These are phyloP conservation scores for Starmerella scarabaei DNA, from an alignment of 805 yeast species.

Conservation along the genomic window DNA sequence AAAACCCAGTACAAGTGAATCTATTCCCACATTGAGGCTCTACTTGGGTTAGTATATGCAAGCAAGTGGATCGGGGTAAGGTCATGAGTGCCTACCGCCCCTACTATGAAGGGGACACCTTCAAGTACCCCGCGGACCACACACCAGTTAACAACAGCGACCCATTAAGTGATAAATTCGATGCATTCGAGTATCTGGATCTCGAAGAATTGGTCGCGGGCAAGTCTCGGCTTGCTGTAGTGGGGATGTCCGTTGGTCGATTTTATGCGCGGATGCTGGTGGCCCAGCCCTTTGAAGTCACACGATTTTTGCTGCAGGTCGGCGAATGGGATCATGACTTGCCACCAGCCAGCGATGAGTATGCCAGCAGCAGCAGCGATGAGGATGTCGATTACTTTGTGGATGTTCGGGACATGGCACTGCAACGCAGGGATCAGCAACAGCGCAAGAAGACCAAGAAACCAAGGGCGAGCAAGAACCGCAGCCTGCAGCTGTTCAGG, in stretches of 20 bases:
- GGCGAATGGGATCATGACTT: slow-evolving; percentile 33
- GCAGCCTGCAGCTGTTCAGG: slow-evolving; percentile 10
- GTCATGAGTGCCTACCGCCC: slow-evolving; percentile 35
- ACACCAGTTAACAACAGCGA: slow-evolving; percentile 9
- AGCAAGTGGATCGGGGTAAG: background rate
- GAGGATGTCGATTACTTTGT: slow-evolving; percentile 34
- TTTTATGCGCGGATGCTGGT: slow-evolving; percentile 57
- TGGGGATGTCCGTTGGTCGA: slow-evolving; percentile 48
- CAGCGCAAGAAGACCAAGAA: background rate
- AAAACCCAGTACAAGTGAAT: too few relatives aligned
- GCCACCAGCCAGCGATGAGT: slow-evolving; percentile 17
- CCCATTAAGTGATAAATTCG: slow-evolving; percentile 13
- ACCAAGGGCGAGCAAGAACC: slow-evolving; percentile 9
- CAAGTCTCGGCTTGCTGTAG: slow-evolving; percentile 42
- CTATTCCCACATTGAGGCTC: too few relatives aligned
- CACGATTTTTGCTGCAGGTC: slow-evolving; percentile 65
- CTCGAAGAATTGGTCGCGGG: slow-evolving; percentile 23
- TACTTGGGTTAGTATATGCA: too few relatives aligned
- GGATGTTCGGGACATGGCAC: slow-evolving; percentile 14
- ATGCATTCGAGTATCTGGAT: slow-evolving; percentile 22
- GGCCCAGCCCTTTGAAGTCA: slow-evolving; percentile 81
- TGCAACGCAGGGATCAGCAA: background rate
- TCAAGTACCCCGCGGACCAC: slow-evolving; percentile 33
- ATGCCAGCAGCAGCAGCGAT: slow-evolving; percentile 17
- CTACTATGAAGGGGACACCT: slow-evolving; percentile 54